Evolutionary conservation across 371 early-diverging fungal genomes (phyloP), one percentile per base, ranked within the genome.

Genomic region (Actinomortierella ambigua): DNA sequence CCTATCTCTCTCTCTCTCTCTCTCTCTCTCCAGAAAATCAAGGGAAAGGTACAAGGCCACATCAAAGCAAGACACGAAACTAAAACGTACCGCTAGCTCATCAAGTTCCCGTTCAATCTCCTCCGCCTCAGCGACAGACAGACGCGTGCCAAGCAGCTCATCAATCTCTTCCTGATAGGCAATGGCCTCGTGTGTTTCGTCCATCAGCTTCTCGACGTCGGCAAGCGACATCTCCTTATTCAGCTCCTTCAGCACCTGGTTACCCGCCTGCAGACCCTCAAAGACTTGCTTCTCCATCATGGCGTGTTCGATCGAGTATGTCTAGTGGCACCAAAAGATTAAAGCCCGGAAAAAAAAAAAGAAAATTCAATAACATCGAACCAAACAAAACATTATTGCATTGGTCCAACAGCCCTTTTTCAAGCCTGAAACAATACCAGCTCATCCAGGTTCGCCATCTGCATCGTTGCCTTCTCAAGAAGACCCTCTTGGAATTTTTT

Each of bases 131-230:
- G 93, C 92, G 3, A 79, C 81, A 17, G 91, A 85, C 23, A 97
- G 81, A 29, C 84, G 78, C 9, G 87, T 84, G 46, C 84, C 81
- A 39, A 97, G 68, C 24, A 92, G 52, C 48, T 93, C 91, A 29
- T 90, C 90, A 46, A 97, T 88, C 82, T 96, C 95, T 60, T 93
- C 91, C 70, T 98, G 98, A 69, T 97, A 97, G 0, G 92, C 95
- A 69, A 97, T 92, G 3, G 93, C 96, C 43, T 97, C 98, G 0
- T 92, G 94, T 0, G 98, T 97, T 58, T 98, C 97, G 51, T 95
- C 95, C 90, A 97, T 94, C 28, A 98, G 77, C 54, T 87, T 85
- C 59, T 97, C 94, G 0, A 97, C 97, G 14, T 88, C 90, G n/a
- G 97, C 95, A n/a, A 98, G 52, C 7, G 90, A 89, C 84, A 91